Evolutionary conservation across 805 yeast genomes (phyloP).

Genomic region (Schwanniomyces polymorphus): DNA sequence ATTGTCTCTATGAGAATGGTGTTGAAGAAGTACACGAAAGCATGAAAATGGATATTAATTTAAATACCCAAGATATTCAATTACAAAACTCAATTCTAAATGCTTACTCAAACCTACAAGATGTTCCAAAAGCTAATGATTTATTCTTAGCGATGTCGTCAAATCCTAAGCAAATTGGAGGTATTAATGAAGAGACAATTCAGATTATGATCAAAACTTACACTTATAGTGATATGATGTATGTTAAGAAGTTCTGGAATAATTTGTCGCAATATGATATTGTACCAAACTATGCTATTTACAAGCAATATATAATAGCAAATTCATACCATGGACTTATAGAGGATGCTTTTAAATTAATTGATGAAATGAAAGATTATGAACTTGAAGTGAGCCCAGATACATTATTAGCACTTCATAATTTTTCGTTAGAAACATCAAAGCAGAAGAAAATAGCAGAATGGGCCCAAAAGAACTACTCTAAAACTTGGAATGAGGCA

Average conservation of each 20-base stretch:
- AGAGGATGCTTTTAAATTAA: conserved; percentile 53
- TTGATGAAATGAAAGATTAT: conserved; percentile 47
- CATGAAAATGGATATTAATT: conserved; percentile 57
- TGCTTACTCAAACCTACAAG: conserved; percentile 61
- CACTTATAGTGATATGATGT: conserved; percentile 52
- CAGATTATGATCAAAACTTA: conserved; percentile 66
- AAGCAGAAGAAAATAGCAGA: conserved; percentile 28
- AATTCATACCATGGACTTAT: conserved; percentile 66
- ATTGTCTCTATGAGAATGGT: conserved; percentile 60
- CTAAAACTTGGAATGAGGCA: conserved; percentile 27
- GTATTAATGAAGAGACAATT: conserved; percentile 62
- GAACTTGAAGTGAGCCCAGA: conserved; percentile 45
- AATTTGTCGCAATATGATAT: conserved; percentile 54
- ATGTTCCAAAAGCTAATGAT: conserved; percentile 55
- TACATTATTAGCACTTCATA: conserved; percentile 47
- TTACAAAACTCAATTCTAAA: conserved; percentile 63
- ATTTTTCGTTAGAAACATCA: conserved; percentile 34
- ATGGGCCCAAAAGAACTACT: conserved; percentile 33
- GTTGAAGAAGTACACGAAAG: conserved; percentile 62
- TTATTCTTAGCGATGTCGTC: conserved; percentile 59
- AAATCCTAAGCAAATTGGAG: conserved; percentile 45
- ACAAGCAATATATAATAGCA: conserved; percentile 63
- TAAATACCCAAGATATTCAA: conserved; percentile 52
- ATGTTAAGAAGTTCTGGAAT: conserved; percentile 63
- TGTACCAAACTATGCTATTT: conserved; percentile 51